Evolutionary conservation across 306 rosid genomes (phyloP).

Genomic region (Trifolium fragiferum): DNA sequence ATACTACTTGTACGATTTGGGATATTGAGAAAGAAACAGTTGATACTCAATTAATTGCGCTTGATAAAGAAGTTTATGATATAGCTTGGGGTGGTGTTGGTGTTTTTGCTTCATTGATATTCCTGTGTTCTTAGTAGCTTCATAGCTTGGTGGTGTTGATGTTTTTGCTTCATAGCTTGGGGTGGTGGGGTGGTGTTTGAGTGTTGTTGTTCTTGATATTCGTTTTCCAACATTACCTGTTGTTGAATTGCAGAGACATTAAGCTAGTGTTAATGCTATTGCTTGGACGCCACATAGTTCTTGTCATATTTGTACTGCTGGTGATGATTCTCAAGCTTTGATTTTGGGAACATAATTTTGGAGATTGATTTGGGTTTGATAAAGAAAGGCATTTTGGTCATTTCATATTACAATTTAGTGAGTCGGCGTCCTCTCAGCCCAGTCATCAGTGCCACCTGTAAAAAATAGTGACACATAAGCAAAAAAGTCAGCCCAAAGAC

Average conservation of each 20-base stretch:
- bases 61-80: slow-evolving; percentile 94
- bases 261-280: slow-evolving; percentile 87
- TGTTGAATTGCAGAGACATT: slow-evolving; percentile 94
- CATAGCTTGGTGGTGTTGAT: no score
- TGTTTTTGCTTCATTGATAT: slow-evolving; percentile 95
- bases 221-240: slow-evolving; percentile 97
- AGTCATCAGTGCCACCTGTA: no score
- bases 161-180: no score
- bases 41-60: slow-evolving; percentile 92
- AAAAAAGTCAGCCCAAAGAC: no score
- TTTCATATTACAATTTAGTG: no score
- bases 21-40: slow-evolving; percentile 94
- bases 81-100: slow-evolving; percentile 99
- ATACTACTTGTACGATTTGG: slow-evolving; percentile 97
- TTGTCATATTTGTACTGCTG: slow-evolving; percentile 97
- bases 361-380: no score
- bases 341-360: no score
- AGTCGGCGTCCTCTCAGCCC: no score
- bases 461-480: no score
- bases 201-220: slow-evolving; percentile 95
- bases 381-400: no score
- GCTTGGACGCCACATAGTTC: slow-evolving; percentile 99
- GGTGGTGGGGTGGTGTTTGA: no score
- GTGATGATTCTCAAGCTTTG: slow-evolving; percentile 96
- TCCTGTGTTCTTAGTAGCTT: no score